Evolutionary conservation across 352 stramenopile genomes (phyloP), one percentile per base, ranked within the genome.

Genomic region (Thraustotheca clavata): DNA sequence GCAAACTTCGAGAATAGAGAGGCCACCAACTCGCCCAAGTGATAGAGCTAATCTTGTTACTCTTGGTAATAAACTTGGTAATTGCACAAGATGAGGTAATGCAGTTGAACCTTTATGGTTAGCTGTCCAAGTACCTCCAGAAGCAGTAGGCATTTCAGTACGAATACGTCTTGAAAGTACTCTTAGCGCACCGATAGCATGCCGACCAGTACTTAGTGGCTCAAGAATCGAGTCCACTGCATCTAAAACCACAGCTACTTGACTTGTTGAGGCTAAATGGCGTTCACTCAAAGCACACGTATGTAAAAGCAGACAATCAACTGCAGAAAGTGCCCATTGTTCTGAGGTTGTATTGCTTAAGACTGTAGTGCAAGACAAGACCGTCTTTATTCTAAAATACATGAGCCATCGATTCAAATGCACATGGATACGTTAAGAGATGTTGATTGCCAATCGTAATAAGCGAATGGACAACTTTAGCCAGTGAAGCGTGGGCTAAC

Each of bases 241-340:
- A 20, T 71, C 50, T 26, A 65, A 24, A 7, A 65, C 24, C 14
- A 20, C 4, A 16, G 57, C 43, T 4, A 65, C 36, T 1, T 65
- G 48, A 47, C 26, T 71, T 52, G 33, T 52, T 61, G 46, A 55
- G 36, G 20, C 67, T 26, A 41, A 29, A 39, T 29, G 46, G 4
- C 5, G 67, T 16, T 60, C 67, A 59, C 4, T 61, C 33, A 12
- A 60, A 54, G 36, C 31, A 11, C 34, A 50, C 14, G 62, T 32
- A 52, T 75, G 67, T 3, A 31, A 14, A 1, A 73, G 26, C 1
- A 75, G 47, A 48, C 67, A 68, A 16, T 67, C 55, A 27, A 75
- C 61, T 8, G 67, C 57, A 27, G 47, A 20, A 39, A 73, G 59
- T 67, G 24, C 67, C 32, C 4, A 52, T 43, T 32, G 67, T 31